Base-by-base conservation (phyloP, 1,284 basidiomycete genomes). In the Microbotryomycetes sp. region DNA sequence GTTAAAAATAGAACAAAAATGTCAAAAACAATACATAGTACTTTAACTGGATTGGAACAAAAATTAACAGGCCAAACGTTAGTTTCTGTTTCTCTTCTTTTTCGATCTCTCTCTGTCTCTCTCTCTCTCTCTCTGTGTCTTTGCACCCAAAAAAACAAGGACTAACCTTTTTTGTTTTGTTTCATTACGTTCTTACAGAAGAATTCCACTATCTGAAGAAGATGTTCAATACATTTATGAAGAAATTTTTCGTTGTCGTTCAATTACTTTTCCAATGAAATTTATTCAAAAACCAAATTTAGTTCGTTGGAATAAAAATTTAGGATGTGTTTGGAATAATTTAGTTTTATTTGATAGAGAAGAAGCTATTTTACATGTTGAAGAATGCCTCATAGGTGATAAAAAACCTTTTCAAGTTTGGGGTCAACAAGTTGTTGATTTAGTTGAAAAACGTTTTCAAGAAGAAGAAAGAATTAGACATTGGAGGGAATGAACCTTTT, bases 201-300 rank as follows among this genome's bases (percentile, higher is more conserved):
- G 83, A 70, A 78, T 92, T 25, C 83, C 88, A 0, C 81, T 96
- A 49, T 84, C 86, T 65, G 85, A 87, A 69, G 86, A 89, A 54
- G 92, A 96, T 67, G 82, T 90, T 42, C 82, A 82, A 0, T 81
- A 91, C 49, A 76, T 96, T 57, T 91, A 90, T 71, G 93, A 97
- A 72, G 92, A 97, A 72, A 74, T 96, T 16, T 80, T 89, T 74
- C 82, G 86, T 28, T 89, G 89, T 1, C 83, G 90, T 1, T 80
- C 85, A 16, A 77, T 93, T 36, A 63, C 62, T 3, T 88, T 90
- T 3, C 87, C 88, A 0, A 81, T 87, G 63, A 77, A 81, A 6
- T 81, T 91, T 15, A 84, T 87, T n/a, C 77, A 81, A 7, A 81
- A 84, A 48, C 86, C 89, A 0, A 81, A 82, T 5, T 77, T 91